Evolutionary conservation across 345 rosid species (phyloP).

Genomic region (Populus pruinosa): DNA sequence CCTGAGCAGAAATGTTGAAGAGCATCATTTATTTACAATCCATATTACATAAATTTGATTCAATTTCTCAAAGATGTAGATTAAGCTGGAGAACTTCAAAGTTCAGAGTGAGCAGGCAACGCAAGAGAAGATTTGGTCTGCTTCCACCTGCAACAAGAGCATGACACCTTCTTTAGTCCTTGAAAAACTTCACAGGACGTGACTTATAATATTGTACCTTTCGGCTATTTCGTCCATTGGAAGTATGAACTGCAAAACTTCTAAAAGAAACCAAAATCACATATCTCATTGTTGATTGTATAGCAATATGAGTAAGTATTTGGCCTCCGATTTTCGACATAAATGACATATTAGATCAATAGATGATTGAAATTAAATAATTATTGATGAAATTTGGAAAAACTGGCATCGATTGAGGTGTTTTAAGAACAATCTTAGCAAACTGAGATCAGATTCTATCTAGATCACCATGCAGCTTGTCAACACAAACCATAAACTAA

Average conservation of each 20-base stretch:
- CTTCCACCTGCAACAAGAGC: conserved; percentile 19
- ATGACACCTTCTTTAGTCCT: neutral
- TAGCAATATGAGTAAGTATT: neutral
- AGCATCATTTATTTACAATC: neutral
- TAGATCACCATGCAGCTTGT: neutral
- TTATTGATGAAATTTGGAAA: neutral
- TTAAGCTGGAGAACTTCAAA: neutral
- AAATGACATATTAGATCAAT: neutral
- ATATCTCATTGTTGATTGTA: neutral
- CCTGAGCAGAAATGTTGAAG: neutral
- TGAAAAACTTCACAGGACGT: neutral
- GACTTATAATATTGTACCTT: too few species aligned
- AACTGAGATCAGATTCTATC: neutral
- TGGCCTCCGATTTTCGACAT: neutral
- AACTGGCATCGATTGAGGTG: neutral
- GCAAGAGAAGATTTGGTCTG: neutral
- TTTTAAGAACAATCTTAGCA: neutral
- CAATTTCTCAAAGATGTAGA: neutral
- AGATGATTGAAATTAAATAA: neutral
- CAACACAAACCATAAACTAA: neutral
- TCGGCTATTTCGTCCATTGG: too few species aligned
- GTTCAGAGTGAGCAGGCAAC: neutral
- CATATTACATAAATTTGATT: neutral
- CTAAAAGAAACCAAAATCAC: neutral
- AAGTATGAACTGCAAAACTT: neutral